Evolutionary conservation across 371 early-diverging fungal species (phyloP), one percentile per base, ranked within the genome.

Genomic region (Mortierella polycephala): DNA sequence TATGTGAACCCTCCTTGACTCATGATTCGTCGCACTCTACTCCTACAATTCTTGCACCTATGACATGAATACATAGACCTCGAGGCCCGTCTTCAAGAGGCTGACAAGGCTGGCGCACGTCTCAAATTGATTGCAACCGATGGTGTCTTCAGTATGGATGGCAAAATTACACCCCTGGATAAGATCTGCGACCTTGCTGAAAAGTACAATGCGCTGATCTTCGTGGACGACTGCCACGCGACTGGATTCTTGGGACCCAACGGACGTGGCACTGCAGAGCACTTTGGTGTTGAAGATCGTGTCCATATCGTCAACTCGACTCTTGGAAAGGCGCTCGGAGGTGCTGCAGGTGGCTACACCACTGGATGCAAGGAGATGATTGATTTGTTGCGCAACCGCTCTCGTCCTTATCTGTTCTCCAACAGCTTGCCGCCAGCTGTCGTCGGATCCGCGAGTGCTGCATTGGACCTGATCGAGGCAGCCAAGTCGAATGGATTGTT

Each of bases 121-220:
- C 73, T 86, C 39, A 86, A 86, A 71, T 57, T 89, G 81, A 89
- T 89, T n/a, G 89, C 84, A 14, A 85, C 85, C 2, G 90, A 90
- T 59, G 90, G 90, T 54, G 90, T 90, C 41, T 90, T 90, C 65
- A 86, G 87, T 44, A 90, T 89, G 90, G 90, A 90, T 60, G 90
- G 90, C 58, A 83, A 83, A 20, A 85, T 90, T 49, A 87, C 90
- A 1, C 88, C 88, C 20, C 74, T 90, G 57, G 81, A 82, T 53
- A 81, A 85, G 42, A 88, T 90, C 67, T 88, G 88, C 68, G 85
- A 90, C 39, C 71, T 90, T 42, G 90, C 89, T 14, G 88, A 89
- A 62, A 85, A 87, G 71, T 88, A 90, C 69, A 70, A 75, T 18
- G 89, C 89, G 40, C 61, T 90, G 18, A 85, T 89, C 57, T 84